These are phyloP conservation scores for Penicillium sp. DNA, from an alignment of 2,329 filamentous ascomycete species.

Conservation along the genomic window DNA sequence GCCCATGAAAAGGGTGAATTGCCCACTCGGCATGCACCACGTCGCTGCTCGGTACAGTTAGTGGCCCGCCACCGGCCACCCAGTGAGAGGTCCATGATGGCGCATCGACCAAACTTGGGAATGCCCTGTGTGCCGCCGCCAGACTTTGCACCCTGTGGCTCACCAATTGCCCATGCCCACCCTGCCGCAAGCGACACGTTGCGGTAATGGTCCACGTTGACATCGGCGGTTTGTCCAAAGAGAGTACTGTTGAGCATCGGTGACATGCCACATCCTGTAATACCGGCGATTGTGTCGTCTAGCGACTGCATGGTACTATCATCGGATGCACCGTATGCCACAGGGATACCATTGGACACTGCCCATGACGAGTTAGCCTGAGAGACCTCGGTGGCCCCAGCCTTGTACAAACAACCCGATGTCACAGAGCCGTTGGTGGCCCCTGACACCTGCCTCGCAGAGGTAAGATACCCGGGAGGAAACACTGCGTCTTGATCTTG, in stretches of 20 bases:
- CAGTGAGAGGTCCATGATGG: conserved; percentile 47
- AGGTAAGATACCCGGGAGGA: conserved; percentile 41
- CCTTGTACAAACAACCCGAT: conserved; percentile 52
- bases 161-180: conserved; percentile 57
- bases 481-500: conserved; percentile 53
- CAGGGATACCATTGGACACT: conserved; percentile 26
- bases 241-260: conserved; percentile 55
- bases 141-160: conserved; percentile 49
- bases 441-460: conserved; percentile 31
- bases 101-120: conserved; percentile 49
- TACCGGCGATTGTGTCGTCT: conserved; percentile 33
- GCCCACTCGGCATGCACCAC: conserved; percentile 53
- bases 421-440: conserved; percentile 41
- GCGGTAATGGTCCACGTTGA: conserved; percentile 45
- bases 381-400: conserved; percentile 39
- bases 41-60: conserved; percentile 50
- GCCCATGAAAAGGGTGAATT: conserved; percentile 55
- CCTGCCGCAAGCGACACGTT: conserved; percentile 48
- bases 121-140: conserved; percentile 21
- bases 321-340: conserved; percentile 24
- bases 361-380: conserved; percentile 53
- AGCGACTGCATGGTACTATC: conserved; percentile 28
- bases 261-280: conserved; percentile 57
- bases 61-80: conserved; percentile 55
- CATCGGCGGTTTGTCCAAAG: conserved; percentile 48